phyloP scores from a whole-genome alignment of 768 basidiomycete genomes.

The Russula compacta region DNA sequence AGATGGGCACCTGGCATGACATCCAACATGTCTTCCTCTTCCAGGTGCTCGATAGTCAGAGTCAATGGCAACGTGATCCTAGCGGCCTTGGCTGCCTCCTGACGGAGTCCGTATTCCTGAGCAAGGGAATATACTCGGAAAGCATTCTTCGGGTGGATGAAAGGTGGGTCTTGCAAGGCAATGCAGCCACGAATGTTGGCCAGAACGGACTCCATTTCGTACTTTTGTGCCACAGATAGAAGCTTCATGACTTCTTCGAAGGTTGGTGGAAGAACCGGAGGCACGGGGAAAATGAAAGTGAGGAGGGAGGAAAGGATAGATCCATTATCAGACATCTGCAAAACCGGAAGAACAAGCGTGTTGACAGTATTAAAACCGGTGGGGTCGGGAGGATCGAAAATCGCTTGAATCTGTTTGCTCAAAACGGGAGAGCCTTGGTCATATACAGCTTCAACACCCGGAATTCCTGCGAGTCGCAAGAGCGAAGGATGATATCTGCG shows the following conservation, averaged over 20 bases:
- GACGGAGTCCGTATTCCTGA: conserved; percentile 2
- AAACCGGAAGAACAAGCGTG: not conserved
- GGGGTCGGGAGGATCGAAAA: no score
- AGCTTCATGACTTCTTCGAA: not conserved
- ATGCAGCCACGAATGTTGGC: not conserved
- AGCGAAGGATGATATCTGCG: conserved; percentile 36
- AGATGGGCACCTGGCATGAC: not conserved
- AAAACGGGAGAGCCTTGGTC: conserved; percentile 35
- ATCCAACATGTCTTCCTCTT: not conserved
- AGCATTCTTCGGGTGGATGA: not conserved
- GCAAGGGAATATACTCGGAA: not conserved
- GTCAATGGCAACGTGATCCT: not conserved
- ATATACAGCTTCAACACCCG: conserved; percentile 37
- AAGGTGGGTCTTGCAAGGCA: not conserved
- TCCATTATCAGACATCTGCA: not conserved
- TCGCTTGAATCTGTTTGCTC: not conserved
- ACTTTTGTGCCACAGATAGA: conserved; percentile 1
- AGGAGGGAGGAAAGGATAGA: not conserved
- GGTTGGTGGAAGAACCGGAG: not conserved
- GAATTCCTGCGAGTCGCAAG: conserved; percentile 36
- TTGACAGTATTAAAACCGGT: no score
- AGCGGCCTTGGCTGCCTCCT: not conserved
- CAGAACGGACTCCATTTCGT: not conserved
- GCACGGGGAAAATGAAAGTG: not conserved
- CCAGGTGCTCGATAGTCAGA: not conserved